phyloP scores from a whole-genome alignment of 106 monocot species.

The Allium sativum region DNA sequence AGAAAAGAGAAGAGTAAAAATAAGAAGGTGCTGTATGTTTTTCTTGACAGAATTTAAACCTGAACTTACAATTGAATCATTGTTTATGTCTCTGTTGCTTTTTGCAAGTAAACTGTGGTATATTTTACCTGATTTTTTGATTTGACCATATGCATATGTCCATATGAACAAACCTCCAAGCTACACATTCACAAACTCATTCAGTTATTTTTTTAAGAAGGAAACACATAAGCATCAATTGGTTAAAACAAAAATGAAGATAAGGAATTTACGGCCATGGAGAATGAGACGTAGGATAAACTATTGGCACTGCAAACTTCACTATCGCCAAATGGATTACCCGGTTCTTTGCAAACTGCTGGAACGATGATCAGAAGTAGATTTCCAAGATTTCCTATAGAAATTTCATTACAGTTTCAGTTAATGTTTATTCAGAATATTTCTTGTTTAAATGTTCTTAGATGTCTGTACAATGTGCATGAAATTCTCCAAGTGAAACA shows the following conservation, averaged over 20 bases:
- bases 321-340: conserved; percentile 29
- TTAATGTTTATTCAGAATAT: too few relatives aligned
- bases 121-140: conserved; percentile 27
- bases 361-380: conserved; percentile 47
- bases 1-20: too few relatives aligned
- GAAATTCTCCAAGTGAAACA: too few relatives aligned
- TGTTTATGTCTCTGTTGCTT: neutral
- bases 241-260: neutral
- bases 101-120: conserved; percentile 7
- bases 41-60: too few relatives aligned
- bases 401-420: too few relatives aligned
- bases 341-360: conserved; percentile 31
- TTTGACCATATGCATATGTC: conserved; percentile 43
- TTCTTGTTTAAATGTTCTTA: too few relatives aligned
- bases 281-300: conserved; percentile 46
- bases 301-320: conserved; percentile 24
- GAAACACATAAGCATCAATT: too few relatives aligned
- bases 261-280: conserved; percentile 39
- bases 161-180: conserved; percentile 62
- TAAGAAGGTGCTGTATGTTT: too few relatives aligned
- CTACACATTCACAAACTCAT: conserved; percentile 14
- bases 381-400: conserved; percentile 46
- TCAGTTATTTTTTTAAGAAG: too few relatives aligned
- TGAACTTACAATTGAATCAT: too few relatives aligned
- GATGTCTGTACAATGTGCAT: too few relatives aligned